phyloP scores from a whole-genome alignment of 208 protist genomes.

The Crithidia brevicula region DNA sequence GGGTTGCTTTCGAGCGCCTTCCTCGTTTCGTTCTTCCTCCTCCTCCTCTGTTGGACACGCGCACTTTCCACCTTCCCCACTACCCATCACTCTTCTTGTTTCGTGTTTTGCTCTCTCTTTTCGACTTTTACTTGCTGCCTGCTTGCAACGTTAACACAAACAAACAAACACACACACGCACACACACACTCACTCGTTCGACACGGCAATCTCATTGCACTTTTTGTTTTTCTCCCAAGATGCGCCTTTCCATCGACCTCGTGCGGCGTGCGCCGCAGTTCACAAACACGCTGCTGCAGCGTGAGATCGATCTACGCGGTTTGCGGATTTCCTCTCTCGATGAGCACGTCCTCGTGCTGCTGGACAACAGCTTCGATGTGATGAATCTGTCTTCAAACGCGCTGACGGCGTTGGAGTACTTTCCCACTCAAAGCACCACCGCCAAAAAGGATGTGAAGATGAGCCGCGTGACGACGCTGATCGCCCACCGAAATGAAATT shows the following conservation, averaged over 20 bases:
- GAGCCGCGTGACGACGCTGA: slow-evolving; percentile 67
- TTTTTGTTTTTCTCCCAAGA: slow-evolving; percentile 15
- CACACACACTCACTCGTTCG: too few relatives aligned
- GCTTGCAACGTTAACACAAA: too few relatives aligned
- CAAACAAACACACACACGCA: too few relatives aligned
- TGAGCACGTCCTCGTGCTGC: slow-evolving; percentile 61
- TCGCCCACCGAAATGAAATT: slow-evolving; percentile 81
- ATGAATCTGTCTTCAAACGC: slow-evolving; percentile 86
- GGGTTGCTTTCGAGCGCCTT: too few relatives aligned
- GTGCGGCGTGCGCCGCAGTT: slow-evolving; percentile 85
- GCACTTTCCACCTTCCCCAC: too few relatives aligned
- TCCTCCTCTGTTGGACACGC: too few relatives aligned
- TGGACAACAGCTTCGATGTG: slow-evolving; percentile 86
- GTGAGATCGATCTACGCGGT: slow-evolving; percentile 86
- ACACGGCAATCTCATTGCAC: too few relatives aligned
- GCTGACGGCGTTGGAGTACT: slow-evolving; percentile 78
- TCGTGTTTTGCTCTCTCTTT: too few relatives aligned
- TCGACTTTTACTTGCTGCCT: too few relatives aligned
- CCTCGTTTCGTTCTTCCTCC: too few relatives aligned
- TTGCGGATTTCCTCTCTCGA: slow-evolving; percentile 81
- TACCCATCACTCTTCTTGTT: too few relatives aligned
- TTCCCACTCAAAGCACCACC: slow-evolving; percentile 37
- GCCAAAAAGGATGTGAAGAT: slow-evolving; percentile 39
- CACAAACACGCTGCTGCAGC: slow-evolving; percentile 80
- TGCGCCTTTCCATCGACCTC: slow-evolving; percentile 81